Conservation (phyloP, 1,284 basidiomycete species). For the Coriolopsis trogii region DNA sequence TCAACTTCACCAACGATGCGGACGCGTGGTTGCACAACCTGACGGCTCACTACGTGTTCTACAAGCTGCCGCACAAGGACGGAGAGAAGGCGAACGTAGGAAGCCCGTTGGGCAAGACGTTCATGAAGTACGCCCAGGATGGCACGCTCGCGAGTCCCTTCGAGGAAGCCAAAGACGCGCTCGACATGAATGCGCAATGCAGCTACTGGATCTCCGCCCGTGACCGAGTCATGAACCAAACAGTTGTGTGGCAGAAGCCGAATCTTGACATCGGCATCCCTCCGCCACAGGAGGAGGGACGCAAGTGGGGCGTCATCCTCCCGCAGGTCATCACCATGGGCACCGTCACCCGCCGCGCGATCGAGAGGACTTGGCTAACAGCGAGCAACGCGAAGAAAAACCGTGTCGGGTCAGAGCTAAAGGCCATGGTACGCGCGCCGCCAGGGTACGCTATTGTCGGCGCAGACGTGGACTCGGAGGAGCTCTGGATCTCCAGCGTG, state of each 20-base stretch:
- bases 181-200: constrained; percentile 94
- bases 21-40: constrained; percentile 60
- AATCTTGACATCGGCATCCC: constrained; percentile 35
- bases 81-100: constrained; percentile 95
- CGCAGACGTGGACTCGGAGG: constrained; percentile 98
- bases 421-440: constrained; percentile 96
- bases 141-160: constrained; percentile 83
- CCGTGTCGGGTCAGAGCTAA: constrained; percentile 96
- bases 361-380: constrained; percentile 98
- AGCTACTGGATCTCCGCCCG: constrained; percentile 97
- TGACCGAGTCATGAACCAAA: constrained; percentile 91
- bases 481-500: constrained; percentile 98
- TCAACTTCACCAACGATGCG: constrained; percentile 62
- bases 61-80: constrained; percentile 95
- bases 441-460: constrained; percentile 95
- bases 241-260: constrained; percentile 83
- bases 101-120: constrained; percentile 88
- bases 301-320: constrained; percentile 88
- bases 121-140: constrained; percentile 87
- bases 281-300: constrained; percentile 32
- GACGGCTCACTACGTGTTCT: constrained; percentile 61
- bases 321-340: constrained; percentile 99
- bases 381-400: constrained; percentile 98
- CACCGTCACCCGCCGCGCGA: constrained; percentile 95
- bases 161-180: constrained; percentile 79